These are phyloP conservation scores for Galeopsis tetrahit DNA, from an alignment of 257 asterid genomes.

Conservation along the genomic window DNA sequence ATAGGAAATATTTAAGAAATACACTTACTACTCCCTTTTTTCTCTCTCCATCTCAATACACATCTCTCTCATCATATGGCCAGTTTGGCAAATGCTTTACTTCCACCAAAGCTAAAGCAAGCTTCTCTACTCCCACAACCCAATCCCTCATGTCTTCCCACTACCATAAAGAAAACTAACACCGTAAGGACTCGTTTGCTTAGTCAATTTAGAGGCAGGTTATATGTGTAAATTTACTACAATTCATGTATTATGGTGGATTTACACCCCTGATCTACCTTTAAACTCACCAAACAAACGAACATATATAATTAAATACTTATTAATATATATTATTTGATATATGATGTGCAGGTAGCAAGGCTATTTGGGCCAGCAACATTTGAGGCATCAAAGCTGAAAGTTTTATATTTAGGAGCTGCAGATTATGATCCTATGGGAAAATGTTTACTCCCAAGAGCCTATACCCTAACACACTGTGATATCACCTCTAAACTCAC, in stretches of 20 bases:
- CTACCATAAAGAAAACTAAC: slow-evolving; percentile 34
- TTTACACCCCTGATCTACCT: no score
- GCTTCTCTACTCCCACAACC: slow-evolving; percentile 31
- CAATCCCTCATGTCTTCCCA: slow-evolving; percentile 37
- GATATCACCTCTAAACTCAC: slow-evolving; percentile 71
- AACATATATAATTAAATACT: neutral
- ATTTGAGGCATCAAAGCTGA: slow-evolving; percentile 77
- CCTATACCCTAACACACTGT: slow-evolving; percentile 79
- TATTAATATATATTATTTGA: neutral
- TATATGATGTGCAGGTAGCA: slow-evolving; percentile 54
- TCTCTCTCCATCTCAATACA: no score
- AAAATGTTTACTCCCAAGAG: slow-evolving; percentile 54
- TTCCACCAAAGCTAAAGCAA: slow-evolving; percentile 46
- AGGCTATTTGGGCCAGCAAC: slow-evolving; percentile 76
- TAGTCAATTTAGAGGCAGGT: no score
- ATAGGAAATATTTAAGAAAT: no score
- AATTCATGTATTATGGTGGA: no score
- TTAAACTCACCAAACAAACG: no score
- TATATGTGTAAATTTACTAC: no score
- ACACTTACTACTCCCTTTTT: no score
- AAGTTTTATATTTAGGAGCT: slow-evolving; percentile 63
- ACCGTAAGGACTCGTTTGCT: no score
- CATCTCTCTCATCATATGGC: slow-evolving; percentile 35
- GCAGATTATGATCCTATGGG: slow-evolving; percentile 46
- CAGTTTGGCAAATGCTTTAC: slow-evolving; percentile 39